Evolutionary conservation across 2,329 filamentous ascomycete species (phyloP).

Genomic region (Cercospora sp.): DNA sequence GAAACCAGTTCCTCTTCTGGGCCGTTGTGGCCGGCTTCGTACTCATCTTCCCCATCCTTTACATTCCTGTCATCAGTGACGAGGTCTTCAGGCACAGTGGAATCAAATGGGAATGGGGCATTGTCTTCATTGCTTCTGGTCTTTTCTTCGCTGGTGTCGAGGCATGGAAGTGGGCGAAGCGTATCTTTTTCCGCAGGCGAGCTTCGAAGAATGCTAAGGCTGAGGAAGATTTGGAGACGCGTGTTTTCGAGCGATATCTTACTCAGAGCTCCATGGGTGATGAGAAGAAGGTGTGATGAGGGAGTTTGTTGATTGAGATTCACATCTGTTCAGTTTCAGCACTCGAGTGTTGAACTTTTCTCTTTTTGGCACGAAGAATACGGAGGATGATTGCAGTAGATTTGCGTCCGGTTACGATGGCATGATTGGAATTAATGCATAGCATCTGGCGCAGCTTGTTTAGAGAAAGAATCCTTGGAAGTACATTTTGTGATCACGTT

Average conservation of each 20-base stretch:
- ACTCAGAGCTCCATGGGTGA: constrained; percentile 25
- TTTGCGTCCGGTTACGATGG: background rate
- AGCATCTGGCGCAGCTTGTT: background rate
- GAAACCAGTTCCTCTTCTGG: constrained; percentile 64
- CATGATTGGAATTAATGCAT: background rate
- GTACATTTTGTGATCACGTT: background rate
- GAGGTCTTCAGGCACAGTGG: constrained; percentile 65
- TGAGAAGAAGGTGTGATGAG: constrained; percentile 21
- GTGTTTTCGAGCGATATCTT: constrained; percentile 31
- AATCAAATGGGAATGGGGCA: constrained; percentile 69
- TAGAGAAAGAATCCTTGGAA: background rate
- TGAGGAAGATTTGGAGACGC: constrained; percentile 26
- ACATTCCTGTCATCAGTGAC: constrained; percentile 68
- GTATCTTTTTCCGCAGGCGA: constrained; percentile 38
- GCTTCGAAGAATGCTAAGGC: constrained; percentile 19
- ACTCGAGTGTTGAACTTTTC: background rate
- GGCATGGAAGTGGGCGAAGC: constrained; percentile 67
- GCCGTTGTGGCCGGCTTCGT: constrained; percentile 47
- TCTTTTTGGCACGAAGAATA: background rate
- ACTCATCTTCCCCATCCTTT: constrained; percentile 52
- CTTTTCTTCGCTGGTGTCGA: constrained; percentile 65
- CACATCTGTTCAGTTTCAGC: background rate
- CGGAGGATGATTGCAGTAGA: background rate
- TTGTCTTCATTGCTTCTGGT: constrained; percentile 53
- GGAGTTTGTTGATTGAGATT: background rate